phyloP scores from a whole-genome alignment of 306 rosid genomes.

The Pyrus betulifolia region DNA sequence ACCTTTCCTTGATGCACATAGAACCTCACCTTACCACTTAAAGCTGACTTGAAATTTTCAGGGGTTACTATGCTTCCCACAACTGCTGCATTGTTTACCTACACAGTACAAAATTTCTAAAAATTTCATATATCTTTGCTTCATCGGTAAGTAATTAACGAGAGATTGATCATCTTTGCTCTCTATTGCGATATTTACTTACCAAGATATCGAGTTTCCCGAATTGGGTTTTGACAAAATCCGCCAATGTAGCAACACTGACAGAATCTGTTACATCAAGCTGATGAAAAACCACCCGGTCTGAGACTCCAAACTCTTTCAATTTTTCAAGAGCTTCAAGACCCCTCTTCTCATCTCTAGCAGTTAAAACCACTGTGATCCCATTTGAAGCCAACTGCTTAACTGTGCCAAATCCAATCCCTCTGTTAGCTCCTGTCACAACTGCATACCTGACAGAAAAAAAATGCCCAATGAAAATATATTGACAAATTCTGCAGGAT shows the following conservation, averaged over 20 bases:
- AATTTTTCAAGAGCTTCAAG: constrained; percentile 4
- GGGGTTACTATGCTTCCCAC: not conserved
- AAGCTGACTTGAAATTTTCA: not conserved
- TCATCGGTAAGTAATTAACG: not conserved
- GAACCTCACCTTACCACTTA: not conserved
- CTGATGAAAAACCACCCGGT: constrained; percentile 4
- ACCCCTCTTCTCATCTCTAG: constrained; percentile 8
- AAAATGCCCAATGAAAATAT: not conserved
- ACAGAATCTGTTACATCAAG: not conserved
- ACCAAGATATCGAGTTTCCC: constrained; percentile 15
- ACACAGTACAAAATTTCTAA: not conserved
- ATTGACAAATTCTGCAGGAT: no score
- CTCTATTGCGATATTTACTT: not conserved
- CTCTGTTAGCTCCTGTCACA: constrained; percentile 18
- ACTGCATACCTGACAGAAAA: not conserved
- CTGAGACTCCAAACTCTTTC: not conserved
- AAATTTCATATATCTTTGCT: not conserved
- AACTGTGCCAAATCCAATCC: constrained; percentile 3
- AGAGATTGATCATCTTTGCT: not conserved
- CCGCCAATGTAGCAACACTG: not conserved
- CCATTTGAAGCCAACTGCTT: constrained; percentile 15
- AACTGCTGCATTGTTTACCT: constrained; percentile 5
- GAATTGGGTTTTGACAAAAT: constrained; percentile 8
- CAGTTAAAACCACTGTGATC: constrained; percentile 1
- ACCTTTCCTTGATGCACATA: not conserved